Percentiles rank a stretch among this genome's conserved stretches.
These are phyloP conservation scores for Eucalyptus melliodora DNA, from an alignment of 345 rosid species.

Conservation along the genomic window DNA sequence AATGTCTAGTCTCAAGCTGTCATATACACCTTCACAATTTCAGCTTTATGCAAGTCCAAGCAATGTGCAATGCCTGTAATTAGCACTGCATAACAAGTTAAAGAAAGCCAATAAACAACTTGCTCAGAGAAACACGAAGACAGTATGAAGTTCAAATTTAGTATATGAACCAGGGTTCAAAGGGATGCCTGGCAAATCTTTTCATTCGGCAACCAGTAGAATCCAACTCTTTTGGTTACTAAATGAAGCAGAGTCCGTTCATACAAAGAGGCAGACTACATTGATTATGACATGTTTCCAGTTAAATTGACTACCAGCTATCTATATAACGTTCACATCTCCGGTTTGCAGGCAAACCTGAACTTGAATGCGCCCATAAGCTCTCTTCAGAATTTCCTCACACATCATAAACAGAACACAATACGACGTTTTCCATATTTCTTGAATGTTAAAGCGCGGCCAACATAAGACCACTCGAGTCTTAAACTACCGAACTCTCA, in stretches of 20 bases:
- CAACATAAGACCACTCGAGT: neutral
- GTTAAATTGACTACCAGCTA: neutral
- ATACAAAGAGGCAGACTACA: neutral
- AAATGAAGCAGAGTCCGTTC: neutral
- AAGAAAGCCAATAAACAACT: neutral
- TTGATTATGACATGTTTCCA: neutral
- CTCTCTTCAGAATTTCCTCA: neutral
- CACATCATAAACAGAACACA: neutral
- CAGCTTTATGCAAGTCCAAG: neutral
- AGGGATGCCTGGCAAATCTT: neutral
- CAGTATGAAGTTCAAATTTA: neutral
- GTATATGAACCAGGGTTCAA: neutral
- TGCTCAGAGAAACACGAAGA: neutral
- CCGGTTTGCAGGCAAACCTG: neutral
- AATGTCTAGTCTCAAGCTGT: constrained; percentile 1
- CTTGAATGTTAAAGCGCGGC: neutral
- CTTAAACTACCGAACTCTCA: neutral
- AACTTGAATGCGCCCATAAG: neutral
- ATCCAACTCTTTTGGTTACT: neutral
- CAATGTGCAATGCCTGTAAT: constrained; percentile 17
- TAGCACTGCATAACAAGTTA: neutral
- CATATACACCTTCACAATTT: neutral
- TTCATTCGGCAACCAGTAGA: neutral
- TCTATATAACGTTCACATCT: neutral
- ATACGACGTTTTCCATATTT: neutral